Base-by-base conservation (phyloP, 192 early-diverging fungal species). In the Coemansia reversa region DNA sequence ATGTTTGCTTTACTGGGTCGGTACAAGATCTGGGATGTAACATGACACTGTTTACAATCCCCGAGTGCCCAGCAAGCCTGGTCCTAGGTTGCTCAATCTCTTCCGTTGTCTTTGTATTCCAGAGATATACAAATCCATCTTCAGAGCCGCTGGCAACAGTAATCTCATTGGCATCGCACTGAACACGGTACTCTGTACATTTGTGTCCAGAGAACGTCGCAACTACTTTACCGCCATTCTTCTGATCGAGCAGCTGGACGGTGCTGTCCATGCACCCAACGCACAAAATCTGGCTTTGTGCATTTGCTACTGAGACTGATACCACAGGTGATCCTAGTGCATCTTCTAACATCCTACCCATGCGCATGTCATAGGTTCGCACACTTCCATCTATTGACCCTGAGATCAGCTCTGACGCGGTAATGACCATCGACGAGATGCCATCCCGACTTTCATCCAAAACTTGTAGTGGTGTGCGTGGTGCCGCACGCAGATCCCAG, bases 81-180 rank as follows among this genome's bases (percentile, higher is more conserved):
- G 5, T 12, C 8, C 5, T 55, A 48, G 35, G 25, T 7, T 45
- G 23, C 8, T 27, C 63, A 20, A 51, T 25, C 4, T 65, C 63
- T 55, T 42, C 56, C n/a, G 83, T 85, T 52, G 88, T 90, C 12
- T 91, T 75, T 20, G 93, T 70, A 76, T 94, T 89, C 94, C 94
- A 98, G 35, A 94, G 81, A 69, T 88, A 88, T 6, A 97, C 89
- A 33, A 72, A 77, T 9, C 93, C 93, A 68, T 97, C 93, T 67
- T 98, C 95, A 48, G 90, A 92, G 1, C 96, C 96, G 59, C 90
- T 90, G 14, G 94, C 81, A 0, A 94, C 90, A 66, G 87, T 62
- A 4, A 86, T 82, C 60, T 92, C 92, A 42, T 83, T 86, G 55
- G 97, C 71, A 39, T 86, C 83, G 28, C 90, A 89, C 18, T 81